phyloP scores from a whole-genome alignment of 805 yeast species.

The Candida bentonensis region DNA sequence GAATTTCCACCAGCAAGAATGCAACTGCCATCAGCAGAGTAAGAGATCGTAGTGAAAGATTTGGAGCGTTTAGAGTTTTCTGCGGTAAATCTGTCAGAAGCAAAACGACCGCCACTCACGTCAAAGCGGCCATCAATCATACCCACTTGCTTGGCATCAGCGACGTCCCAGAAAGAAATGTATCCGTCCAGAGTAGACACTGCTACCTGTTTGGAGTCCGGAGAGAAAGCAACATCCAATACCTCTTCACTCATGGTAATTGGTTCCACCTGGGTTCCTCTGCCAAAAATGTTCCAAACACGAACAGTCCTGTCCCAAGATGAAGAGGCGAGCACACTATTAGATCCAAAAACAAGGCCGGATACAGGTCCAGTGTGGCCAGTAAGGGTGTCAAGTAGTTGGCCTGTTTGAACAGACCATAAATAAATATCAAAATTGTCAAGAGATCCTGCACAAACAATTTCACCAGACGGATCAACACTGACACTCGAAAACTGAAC shows the following conservation, averaged over 20 bases:
- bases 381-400: conserved; percentile 67
- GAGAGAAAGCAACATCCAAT: conserved; percentile 67
- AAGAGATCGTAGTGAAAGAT: conserved; percentile 65
- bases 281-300: conserved; percentile 82
- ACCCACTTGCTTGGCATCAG: conserved; percentile 65
- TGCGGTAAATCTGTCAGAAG: conserved; percentile 69
- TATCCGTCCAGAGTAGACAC: conserved; percentile 84
- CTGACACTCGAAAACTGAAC: conserved; percentile 81
- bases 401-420: conserved; percentile 96
- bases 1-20: conserved; percentile 90
- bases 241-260: conserved; percentile 77
- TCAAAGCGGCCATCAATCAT: conserved; percentile 78
- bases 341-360: conserved; percentile 77
- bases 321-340: conserved; percentile 67
- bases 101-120: conserved; percentile 71
- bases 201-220: conserved; percentile 85
- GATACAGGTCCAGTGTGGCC: conserved; percentile 97
- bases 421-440: conserved; percentile 85
- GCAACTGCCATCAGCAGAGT: conserved; percentile 79
- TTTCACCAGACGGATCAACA: conserved; percentile 94
- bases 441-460: conserved; percentile 86
- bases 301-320: conserved; percentile 95
- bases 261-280: conserved; percentile 83
- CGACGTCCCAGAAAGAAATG: conserved; percentile 70
- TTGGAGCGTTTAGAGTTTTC: conserved; percentile 74